These are phyloP conservation scores for Candida nemodendra DNA, from an alignment of 805 yeast genomes.

Conservation along the genomic window DNA sequence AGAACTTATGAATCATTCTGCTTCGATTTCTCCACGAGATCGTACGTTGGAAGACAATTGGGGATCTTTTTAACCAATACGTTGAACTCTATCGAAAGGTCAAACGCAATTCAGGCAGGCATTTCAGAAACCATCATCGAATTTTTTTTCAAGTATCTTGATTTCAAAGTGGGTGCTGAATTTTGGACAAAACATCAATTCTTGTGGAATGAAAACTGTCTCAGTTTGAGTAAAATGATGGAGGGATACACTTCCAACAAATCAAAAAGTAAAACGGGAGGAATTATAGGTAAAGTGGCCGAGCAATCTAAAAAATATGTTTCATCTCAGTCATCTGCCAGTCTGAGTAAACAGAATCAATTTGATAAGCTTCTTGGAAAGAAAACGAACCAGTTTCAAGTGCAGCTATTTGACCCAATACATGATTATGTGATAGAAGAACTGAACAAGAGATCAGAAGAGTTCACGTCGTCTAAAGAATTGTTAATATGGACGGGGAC, in stretches of 20 bases:
- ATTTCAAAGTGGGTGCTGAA: conserved; percentile 29
- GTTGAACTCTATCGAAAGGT: conserved; percentile 47
- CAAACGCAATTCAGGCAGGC: conserved; percentile 46
- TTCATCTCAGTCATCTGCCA: conserved; percentile 19
- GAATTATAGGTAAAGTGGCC: conserved; percentile 44
- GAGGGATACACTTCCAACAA: conserved; percentile 39
- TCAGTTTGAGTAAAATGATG: conserved; percentile 38
- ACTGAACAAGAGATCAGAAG: conserved; percentile 37
- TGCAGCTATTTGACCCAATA: conserved; percentile 49
- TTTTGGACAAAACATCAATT: conserved; percentile 40
- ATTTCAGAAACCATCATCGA: conserved; percentile 49
- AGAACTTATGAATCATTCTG: conserved; percentile 47
- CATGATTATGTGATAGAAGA: conserved; percentile 50
- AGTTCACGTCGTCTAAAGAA: conserved; percentile 41
- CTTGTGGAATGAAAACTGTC: conserved; percentile 50
- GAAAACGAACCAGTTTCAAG: conserved; percentile 42
- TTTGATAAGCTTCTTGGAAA: conserved; percentile 49
- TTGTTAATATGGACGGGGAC: conserved; percentile 48
- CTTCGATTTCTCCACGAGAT: conserved; percentile 35
- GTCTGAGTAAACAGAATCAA: conserved; percentile 27
- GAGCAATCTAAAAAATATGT: conserved; percentile 36
- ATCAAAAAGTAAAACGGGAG: conserved; percentile 42
- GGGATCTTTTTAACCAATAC: conserved; percentile 53
- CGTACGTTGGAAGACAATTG: conserved; percentile 45
- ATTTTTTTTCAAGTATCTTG: conserved; percentile 44